Evolutionary conservation across 352 stramenopile genomes (phyloP).

Genomic region (Phytophthora fragariae): DNA sequence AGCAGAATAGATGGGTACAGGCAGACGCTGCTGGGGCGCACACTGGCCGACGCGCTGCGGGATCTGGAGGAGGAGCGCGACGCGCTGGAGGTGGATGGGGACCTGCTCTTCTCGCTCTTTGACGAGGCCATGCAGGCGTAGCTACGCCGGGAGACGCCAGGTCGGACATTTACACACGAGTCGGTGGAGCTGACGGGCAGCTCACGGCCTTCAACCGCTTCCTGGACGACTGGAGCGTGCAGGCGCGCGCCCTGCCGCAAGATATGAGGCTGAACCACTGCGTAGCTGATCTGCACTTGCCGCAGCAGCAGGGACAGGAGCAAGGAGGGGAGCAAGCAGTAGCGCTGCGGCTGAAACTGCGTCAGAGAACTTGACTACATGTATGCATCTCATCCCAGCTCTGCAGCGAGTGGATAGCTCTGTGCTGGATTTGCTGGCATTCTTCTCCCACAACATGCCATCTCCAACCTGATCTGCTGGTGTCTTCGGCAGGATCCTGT

Average conservation of each 20-base stretch:
- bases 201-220: constrained; percentile 74
- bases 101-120: constrained; percentile 64
- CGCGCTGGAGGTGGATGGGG: constrained; percentile 41
- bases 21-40: constrained; percentile 63
- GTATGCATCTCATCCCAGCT: not conserved
- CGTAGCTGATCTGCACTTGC: constrained; percentile 31
- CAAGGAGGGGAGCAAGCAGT: constrained; percentile 11
- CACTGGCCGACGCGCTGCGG: constrained; percentile 70
- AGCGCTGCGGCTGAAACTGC: constrained; percentile 62
- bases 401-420: too few relatives aligned
- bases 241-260: constrained; percentile 31
- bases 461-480: too few relatives aligned
- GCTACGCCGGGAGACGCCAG: constrained; percentile 15
- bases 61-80: constrained; percentile 47
- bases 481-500: too few relatives aligned
- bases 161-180: constrained; percentile 56
- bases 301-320: not conserved
- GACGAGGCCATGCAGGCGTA: constrained; percentile 56
- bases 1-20: constrained; percentile 67
- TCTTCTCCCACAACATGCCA: too few relatives aligned
- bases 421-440: too few relatives aligned
- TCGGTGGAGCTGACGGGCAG: constrained; percentile 43
- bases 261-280: constrained; percentile 48
- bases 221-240: constrained; percentile 70
- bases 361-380: constrained; percentile 26